Evolutionary conservation across 306 rosid species (phyloP).

Genomic region (Delonix regia): DNA sequence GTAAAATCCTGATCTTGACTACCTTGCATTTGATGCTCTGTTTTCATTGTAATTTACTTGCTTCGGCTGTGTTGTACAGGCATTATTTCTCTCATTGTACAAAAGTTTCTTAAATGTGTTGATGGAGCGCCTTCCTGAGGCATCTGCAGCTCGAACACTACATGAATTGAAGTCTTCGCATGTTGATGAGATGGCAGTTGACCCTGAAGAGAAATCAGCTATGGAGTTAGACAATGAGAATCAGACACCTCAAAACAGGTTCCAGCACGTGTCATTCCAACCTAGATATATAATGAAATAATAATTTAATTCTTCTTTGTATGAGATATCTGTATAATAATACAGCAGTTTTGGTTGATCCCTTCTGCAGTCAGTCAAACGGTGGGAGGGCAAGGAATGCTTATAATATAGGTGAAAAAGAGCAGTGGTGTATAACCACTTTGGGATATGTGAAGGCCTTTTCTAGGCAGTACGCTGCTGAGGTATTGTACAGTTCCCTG

Average conservation of each 20-base stretch:
- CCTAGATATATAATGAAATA: neutral
- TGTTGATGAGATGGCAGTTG: slow-evolving; percentile 70
- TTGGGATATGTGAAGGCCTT: slow-evolving; percentile 94
- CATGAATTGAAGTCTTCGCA: slow-evolving; percentile 64
- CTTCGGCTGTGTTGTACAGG: slow-evolving; percentile 55
- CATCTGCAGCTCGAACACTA: slow-evolving; percentile 59
- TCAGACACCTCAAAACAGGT: slow-evolving; percentile 73
- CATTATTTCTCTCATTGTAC: slow-evolving; percentile 74
- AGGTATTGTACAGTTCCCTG: slow-evolving; percentile 58
- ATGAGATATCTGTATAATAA: slow-evolving; percentile 9
- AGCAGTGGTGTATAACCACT: slow-evolving; percentile 96
- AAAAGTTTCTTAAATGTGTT: slow-evolving; percentile 73
- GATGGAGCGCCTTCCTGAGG: slow-evolving; percentile 82
- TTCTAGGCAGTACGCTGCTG: slow-evolving; percentile 95
- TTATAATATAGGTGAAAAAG: slow-evolving; percentile 85
- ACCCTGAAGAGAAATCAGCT: slow-evolving; percentile 70
- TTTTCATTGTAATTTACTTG: slow-evolving; percentile 30
- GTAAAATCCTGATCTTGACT: neutral
- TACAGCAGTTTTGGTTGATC: slow-evolving; percentile 8
- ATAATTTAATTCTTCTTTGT: neutral
- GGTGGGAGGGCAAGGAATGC: slow-evolving; percentile 56
- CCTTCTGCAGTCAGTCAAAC: slow-evolving; percentile 69
- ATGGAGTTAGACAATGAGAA: slow-evolving; percentile 89
- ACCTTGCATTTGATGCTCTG: neutral
- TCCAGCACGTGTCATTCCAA: neutral